Conservation (phyloP, 306 rosid species). For the Neltuma alba region DNA sequence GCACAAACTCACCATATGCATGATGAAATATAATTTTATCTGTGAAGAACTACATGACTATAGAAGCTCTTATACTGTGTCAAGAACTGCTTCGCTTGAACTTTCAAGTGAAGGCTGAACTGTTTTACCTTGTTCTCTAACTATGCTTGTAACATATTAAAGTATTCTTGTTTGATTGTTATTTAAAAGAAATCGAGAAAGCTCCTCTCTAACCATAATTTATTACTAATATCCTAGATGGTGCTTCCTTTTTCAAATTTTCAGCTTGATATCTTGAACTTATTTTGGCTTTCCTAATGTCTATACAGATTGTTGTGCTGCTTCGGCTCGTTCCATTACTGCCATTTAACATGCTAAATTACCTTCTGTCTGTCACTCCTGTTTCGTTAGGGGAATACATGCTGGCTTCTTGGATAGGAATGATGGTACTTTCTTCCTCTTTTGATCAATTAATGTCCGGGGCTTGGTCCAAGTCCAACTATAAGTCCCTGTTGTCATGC, state of each 20-base stretch:
- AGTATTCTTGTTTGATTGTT: conserved; percentile 15
- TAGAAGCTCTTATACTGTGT: not conserved
- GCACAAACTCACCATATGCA: not conserved
- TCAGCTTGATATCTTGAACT: not conserved
- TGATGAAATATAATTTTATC: not conserved
- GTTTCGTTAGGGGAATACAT: conserved; percentile 80
- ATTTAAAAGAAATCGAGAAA: conserved; percentile 6
- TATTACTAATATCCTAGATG: not conserved
- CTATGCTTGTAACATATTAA: conserved; percentile 6
- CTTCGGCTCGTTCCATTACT: conserved; percentile 98
- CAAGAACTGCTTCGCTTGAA: not conserved
- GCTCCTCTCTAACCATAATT: not conserved
- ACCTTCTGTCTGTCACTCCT: conserved; percentile 91
- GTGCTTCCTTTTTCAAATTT: conserved; percentile 18
- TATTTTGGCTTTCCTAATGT: not conserved
- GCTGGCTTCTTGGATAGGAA: conserved; percentile 98
- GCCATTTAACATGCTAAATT: conserved; percentile 89
- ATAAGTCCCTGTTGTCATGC: conserved; percentile 18
- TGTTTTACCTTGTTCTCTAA: not conserved
- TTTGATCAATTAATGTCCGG: conserved; percentile 24
- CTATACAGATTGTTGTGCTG: conserved; percentile 79
- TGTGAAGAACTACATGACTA: not conserved
- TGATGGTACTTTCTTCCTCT: conserved; percentile 76
- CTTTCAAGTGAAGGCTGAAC: not conserved
- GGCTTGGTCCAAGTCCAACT: conserved; percentile 15